These are phyloP conservation scores for Camptophora hylomeconis DNA, from an alignment of 2,329 filamentous ascomycete species.

Conservation along the genomic window DNA sequence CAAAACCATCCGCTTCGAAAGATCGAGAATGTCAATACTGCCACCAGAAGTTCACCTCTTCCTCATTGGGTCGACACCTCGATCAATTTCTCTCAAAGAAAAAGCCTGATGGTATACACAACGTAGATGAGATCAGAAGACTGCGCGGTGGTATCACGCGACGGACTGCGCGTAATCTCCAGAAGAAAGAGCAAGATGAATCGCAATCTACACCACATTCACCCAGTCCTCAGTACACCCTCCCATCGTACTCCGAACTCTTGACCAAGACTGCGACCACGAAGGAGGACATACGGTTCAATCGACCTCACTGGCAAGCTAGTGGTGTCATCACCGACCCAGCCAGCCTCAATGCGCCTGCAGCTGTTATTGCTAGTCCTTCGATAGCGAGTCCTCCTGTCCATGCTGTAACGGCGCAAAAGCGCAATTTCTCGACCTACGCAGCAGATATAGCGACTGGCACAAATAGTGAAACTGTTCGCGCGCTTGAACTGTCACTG, in stretches of 20 bases:
- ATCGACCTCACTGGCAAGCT: conserved; percentile 57
- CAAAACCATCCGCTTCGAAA: conserved; percentile 43
- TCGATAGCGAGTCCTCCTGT: conserved; percentile 20
- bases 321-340: conserved; percentile 70
- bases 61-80: conserved; percentile 81
- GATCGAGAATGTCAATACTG: conserved; percentile 86
- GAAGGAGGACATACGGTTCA: conserved; percentile 34
- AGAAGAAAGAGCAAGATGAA: conserved; percentile 33
- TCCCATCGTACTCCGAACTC: conserved; percentile 26
- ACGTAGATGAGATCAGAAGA: conserved; percentile 78
- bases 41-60: conserved; percentile 80
- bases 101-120: conserved; percentile 84
- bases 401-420: conserved; percentile 9
- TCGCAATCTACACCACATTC: not conserved
- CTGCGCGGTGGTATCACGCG: conserved; percentile 76
- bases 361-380: conserved; percentile 22
- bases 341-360: conserved; percentile 37
- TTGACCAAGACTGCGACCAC: conserved; percentile 24
- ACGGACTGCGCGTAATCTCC: conserved; percentile 60
- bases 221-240: not conserved
- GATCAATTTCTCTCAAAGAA: conserved; percentile 90
- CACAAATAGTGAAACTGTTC: conserved; percentile 49
- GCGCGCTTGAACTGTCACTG: conserved; percentile 72
- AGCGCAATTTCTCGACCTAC: conserved; percentile 15
- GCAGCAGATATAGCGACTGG: conserved; percentile 11